These are phyloP conservation scores for Panaeolus papilionaceus DNA, from an alignment of 768 basidiomycete species.

Conservation along the genomic window DNA sequence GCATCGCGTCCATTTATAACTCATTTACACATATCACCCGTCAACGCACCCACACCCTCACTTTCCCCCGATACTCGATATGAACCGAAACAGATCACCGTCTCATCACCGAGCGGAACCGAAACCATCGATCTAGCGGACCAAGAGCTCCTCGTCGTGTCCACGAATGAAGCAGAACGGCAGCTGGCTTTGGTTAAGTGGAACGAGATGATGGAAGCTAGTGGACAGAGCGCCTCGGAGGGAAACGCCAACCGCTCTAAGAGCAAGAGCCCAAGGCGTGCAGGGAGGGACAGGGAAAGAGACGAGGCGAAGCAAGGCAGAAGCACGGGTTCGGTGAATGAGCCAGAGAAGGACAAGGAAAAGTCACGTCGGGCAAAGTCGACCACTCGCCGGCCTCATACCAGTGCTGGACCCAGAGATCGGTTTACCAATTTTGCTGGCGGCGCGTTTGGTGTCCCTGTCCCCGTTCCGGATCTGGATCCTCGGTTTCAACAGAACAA, in stretches of 20 bases:
- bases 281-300: slow-evolving; percentile 40
- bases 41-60: slow-evolving; percentile 9
- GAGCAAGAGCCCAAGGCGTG: slow-evolving; percentile 61
- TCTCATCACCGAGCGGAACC: slow-evolving; percentile 62
- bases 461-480: slow-evolving; percentile 9
- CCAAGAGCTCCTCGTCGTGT: slow-evolving; percentile 68
- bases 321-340: slow-evolving; percentile 9
- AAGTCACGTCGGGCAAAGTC: slow-evolving; percentile 26
- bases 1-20: slow-evolving; percentile 4
- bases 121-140: slow-evolving; percentile 76
- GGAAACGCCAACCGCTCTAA: slow-evolving; percentile 46
- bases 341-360: slow-evolving; percentile 11
- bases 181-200: slow-evolving; percentile 67
- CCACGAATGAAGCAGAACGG: slow-evolving; percentile 74
- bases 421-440: slow-evolving; percentile 43
- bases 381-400: slow-evolving; percentile 65
- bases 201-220: slow-evolving; percentile 45
- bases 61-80: background rate
- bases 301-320: slow-evolving; percentile 16
- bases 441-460: slow-evolving; percentile 28
- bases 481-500: background rate
- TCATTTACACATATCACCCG: background rate
- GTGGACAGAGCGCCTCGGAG: slow-evolving; percentile 27
- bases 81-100: slow-evolving; percentile 42
- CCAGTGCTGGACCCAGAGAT: slow-evolving; percentile 76